Conservation (phyloP, 2,329 filamentous ascomycete species). For the Calonectria multiphialidica region DNA sequence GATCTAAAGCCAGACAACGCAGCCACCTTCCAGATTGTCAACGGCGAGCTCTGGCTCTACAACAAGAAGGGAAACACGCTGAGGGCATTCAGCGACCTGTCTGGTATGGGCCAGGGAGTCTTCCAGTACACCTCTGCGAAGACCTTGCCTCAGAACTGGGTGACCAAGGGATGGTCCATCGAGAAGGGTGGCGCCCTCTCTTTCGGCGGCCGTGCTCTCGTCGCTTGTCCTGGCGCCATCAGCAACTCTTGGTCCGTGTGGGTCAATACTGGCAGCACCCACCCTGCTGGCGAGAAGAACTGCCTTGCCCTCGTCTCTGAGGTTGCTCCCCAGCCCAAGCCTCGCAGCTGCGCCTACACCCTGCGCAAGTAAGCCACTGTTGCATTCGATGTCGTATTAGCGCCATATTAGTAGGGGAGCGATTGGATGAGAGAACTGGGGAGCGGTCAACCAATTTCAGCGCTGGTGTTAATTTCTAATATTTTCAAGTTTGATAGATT, state of each 20-base stretch:
- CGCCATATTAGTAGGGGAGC: background rate
- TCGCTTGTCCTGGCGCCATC: background rate
- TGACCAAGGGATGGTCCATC: background rate
- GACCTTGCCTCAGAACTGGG: background rate
- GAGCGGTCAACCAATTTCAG: background rate
- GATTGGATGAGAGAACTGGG: background rate
- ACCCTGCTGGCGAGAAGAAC: background rate
- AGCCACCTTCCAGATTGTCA: background rate
- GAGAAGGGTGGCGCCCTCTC: background rate
- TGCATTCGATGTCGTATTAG: background rate
- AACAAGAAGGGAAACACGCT: background rate
- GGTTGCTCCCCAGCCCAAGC: background rate
- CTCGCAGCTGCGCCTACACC: background rate
- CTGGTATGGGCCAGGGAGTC: background rate
- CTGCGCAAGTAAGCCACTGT: background rate
- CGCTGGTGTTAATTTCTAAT: background rate
- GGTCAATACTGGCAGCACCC: background rate
- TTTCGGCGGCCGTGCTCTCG: background rate
- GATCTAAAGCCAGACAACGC: background rate
- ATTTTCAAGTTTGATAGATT: background rate
- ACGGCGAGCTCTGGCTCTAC: background rate
- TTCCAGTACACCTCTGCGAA: background rate
- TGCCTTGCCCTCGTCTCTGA: background rate
- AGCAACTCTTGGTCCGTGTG: background rate
- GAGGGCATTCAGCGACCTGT: background rate